Evolutionary conservation across 2,329 filamentous ascomycete genomes (phyloP).

Genomic region (Colletotrichum sp.): DNA sequence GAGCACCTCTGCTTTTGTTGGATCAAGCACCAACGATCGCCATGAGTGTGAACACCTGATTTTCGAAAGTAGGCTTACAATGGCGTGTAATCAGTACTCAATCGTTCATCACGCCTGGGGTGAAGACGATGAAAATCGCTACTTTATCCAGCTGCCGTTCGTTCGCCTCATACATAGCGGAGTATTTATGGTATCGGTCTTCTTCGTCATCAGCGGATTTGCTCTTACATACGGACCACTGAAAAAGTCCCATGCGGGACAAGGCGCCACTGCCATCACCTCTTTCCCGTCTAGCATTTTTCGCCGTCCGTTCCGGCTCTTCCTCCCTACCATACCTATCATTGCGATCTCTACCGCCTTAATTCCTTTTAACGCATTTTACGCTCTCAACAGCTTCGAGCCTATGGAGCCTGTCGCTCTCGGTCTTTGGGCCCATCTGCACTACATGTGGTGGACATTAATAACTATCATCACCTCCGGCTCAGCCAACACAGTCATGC

Average conservation of each 20-base stretch:
- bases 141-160: constrained; percentile 44
- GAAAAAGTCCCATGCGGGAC: constrained; percentile 40
- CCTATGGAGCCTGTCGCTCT: background rate
- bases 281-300: constrained; percentile 52
- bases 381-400: background rate
- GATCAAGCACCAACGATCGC: background rate
- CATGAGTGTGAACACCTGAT: accelerated
- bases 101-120: background rate
- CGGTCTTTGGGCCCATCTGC: background rate
- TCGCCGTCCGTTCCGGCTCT: constrained; percentile 50
- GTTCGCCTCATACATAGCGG: constrained; percentile 48
- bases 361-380: background rate
- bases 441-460: background rate
- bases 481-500: background rate
- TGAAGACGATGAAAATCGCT: background rate
- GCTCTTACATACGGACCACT: constrained; percentile 51
- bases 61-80: background rate
- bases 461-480: background rate
- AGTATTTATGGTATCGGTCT: constrained; percentile 54
- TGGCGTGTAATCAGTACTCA: background rate
- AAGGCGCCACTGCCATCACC: constrained; percentile 38
- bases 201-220: constrained; percentile 57
- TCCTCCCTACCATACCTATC: constrained; percentile 39
- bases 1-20: background rate
- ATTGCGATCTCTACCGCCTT: background rate